A percentile compares a stretch with the other conserved stretches of the same genome.
These are phyloP conservation scores for Rhodamnia argentea DNA, from an alignment of 345 rosid species.

Conservation along the genomic window DNA sequence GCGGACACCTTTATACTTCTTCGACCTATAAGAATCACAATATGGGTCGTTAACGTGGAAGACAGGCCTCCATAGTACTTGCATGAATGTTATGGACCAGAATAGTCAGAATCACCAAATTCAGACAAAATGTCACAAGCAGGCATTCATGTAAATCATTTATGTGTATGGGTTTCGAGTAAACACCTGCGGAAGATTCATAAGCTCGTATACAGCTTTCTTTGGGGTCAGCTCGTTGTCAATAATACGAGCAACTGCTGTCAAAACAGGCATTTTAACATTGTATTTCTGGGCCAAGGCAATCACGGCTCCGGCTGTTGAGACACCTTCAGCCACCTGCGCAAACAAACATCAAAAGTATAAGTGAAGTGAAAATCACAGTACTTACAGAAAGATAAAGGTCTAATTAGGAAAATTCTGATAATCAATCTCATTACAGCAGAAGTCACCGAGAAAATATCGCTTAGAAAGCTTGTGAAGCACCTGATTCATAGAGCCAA, in stretches of 20 bases:
- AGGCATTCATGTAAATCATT: neutral
- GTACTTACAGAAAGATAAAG: neutral
- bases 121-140: neutral
- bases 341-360: neutral
- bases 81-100: neutral
- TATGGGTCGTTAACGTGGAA: neutral
- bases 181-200: conserved; percentile 43
- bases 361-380: neutral
- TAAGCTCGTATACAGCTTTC: conserved; percentile 73
- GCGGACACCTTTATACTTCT: conserved; percentile 1
- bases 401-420: neutral
- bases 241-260: conserved; percentile 87
- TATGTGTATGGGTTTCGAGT: neutral
- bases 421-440: neutral
- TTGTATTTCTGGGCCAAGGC: conserved; percentile 94
- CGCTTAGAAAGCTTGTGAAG: neutral
- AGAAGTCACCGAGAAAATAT: neutral
- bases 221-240: conserved; percentile 82
- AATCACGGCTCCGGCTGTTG: conserved; percentile 93
- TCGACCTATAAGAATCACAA: conserved; percentile 4
- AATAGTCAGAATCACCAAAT: neutral
- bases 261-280: conserved; percentile 83
- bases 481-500: conserved; percentile 84
- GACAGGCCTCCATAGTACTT: neutral
- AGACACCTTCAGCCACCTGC: conserved; percentile 92